Base-by-base conservation (phyloP, 2,329 filamentous ascomycete genomes). In the Colletotrichum viniferum region DNA sequence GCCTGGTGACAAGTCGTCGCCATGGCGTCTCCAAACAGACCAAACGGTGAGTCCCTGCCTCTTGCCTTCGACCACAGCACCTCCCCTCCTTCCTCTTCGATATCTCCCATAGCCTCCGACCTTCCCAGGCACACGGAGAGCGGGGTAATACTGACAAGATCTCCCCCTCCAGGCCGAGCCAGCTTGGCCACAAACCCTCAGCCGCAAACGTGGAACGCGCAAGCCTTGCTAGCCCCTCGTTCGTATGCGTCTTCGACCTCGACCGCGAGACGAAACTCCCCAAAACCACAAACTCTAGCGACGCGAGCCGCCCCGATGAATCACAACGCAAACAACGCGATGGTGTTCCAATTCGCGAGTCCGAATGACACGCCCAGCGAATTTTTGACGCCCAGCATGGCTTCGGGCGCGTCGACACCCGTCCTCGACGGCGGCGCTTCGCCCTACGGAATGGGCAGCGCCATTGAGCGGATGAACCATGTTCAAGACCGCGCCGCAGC, bases 391-490 rank as follows among this genome's bases (percentile, higher is more conserved):
- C 80, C 82, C 5, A 81, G 80, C 7, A 79, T 81, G 24, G 80
- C 83, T 34, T 83, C 81, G 72, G 79, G 79, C 66, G 79, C 82
- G 14, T 84, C 83, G 65, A 87, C 81, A 21, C 82, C 82, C 5
- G 79, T 71, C 56, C 71, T 66, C 38, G 75, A 79, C 36, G 76
- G 67, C 28, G 66, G 68, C 38, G 63, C 68, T 65, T 71, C 78
- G 60, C 77, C 77, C 9, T 77, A 68, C 66, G 90, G 91, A 30
- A 88, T 91, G 78, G 88, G 89, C 12, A 85, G 85, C 71, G 91
- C 96, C 85, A 91, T 98, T 61, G 95, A 97, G 83, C 90, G 92
- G 36, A 88, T 96, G 81, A 95, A 96, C 82, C 92, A 93, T 78
- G 90, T 97, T 16, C 90, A 94, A 78, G 89, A 93, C 67, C 93